Conservation (phyloP, 768 basidiomycete species). For the Omphalotus guepiniiformis region DNA sequence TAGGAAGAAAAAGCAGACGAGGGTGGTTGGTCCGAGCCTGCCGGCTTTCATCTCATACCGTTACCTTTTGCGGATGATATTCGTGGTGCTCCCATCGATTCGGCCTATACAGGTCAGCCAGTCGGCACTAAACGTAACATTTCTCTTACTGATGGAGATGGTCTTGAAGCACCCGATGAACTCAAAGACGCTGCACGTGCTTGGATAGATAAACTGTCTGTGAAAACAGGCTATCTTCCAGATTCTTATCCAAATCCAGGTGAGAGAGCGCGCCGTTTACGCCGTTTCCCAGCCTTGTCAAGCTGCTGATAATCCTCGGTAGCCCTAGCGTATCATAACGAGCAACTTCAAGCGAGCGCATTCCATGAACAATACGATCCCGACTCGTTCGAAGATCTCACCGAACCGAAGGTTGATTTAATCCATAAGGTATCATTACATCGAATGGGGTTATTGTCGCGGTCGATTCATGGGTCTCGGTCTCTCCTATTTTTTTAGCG, state of each 20-base stretch:
- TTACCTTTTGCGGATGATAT: conserved; percentile 97
- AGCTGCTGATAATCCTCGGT: too few relatives aligned
- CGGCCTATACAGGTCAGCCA: conserved; percentile 55
- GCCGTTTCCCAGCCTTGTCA: conserved; percentile 3
- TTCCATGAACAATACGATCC: conserved; percentile 87
- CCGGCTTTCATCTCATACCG: conserved; percentile 90
- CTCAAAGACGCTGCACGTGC: conserved; percentile 62
- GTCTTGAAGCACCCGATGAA: conserved; percentile 55
- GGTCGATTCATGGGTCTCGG: neutral
- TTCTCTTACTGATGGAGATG: conserved; percentile 5
- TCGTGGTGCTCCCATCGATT: conserved; percentile 67
- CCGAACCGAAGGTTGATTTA: conserved; percentile 67
- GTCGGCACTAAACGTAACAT: neutral
- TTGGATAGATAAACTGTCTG: conserved; percentile 75
- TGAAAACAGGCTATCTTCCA: conserved; percentile 73
- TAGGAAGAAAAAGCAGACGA: conserved; percentile 71
- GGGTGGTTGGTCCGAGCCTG: conserved; percentile 74
- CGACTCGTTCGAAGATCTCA: conserved; percentile 76
- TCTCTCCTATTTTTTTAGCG: conserved; percentile 35
- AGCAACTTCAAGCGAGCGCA: conserved; percentile 86
- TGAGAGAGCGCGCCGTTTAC: too few relatives aligned
- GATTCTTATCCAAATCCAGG: conserved; percentile 91
- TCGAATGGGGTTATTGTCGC: neutral
- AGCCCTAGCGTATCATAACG: conserved; percentile 88
- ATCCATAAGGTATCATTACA: conserved; percentile 92